A percentile compares a stretch with the other conserved stretches of the same genome.
Evolutionary conservation across 805 yeast genomes (phyloP).

Genomic region (Barnettozyma californica): DNA sequence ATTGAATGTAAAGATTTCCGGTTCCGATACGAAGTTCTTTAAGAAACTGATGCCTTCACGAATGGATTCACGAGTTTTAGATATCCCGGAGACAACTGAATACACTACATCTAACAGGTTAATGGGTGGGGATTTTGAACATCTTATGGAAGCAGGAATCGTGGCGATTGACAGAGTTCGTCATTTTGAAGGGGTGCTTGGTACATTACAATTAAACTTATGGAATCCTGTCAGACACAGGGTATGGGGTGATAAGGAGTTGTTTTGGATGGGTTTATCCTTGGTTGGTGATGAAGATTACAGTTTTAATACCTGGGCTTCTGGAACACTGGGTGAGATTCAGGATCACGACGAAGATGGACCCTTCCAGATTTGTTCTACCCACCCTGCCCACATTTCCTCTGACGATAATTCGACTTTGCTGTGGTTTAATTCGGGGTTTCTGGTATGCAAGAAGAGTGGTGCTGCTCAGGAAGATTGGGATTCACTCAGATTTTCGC

Average conservation of each 20-base stretch:
- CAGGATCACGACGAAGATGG: not conserved
- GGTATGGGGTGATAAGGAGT: conserved; percentile 72
- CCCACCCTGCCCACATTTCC: conserved; percentile 56
- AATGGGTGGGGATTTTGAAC: conserved; percentile 33
- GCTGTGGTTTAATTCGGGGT: conserved; percentile 56
- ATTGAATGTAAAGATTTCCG: conserved; percentile 23
- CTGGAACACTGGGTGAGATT: conserved; percentile 33
- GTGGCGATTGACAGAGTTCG: conserved; percentile 40
- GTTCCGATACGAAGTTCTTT: conserved; percentile 33
- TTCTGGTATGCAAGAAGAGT: conserved; percentile 36
- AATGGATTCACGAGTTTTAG: conserved; percentile 31
- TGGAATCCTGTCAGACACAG: conserved; percentile 38
- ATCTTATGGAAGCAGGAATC: conserved; percentile 41
- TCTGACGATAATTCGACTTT: conserved; percentile 40
- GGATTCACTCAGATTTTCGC: not conserved
- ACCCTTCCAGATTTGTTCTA: conserved; percentile 42
- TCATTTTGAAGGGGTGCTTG: conserved; percentile 45
- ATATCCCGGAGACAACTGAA: conserved; percentile 31
- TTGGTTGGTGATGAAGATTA: conserved; percentile 34
- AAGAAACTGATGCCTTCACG: conserved; percentile 38
- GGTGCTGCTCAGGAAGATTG: conserved; percentile 6
- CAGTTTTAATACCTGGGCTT: conserved; percentile 31
- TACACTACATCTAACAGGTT: conserved; percentile 34
- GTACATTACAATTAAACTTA: conserved; percentile 34
- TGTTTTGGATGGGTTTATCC: conserved; percentile 66